Conservation (phyloP, 768 basidiomycete genomes). For the Asterophora lycoperdoides region DNA sequence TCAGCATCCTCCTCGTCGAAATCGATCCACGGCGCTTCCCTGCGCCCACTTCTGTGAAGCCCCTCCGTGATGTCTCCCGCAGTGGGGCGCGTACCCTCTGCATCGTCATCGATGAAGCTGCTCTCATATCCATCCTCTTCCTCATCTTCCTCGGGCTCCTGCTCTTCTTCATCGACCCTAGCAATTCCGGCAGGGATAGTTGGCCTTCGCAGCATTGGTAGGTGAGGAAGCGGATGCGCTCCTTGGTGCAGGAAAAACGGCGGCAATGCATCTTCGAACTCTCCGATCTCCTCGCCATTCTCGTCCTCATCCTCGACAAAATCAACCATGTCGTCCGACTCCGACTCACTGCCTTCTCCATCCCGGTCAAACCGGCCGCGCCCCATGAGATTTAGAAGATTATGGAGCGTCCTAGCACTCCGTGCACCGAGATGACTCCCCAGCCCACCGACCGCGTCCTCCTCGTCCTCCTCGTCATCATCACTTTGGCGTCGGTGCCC, state of each 20-base stretch:
- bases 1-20: constrained; percentile 6
- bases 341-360: not conserved
- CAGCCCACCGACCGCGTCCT: no score
- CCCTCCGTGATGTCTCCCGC: not conserved
- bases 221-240: no score
- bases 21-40: not conserved
- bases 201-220: no score
- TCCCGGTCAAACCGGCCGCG: not conserved
- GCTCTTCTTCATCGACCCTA: constrained; percentile 13
- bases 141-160: constrained; percentile 16
- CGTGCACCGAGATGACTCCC: constrained; percentile 23
- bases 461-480: constrained; percentile 37
- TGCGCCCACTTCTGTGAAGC: not conserved
- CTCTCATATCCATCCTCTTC: constrained; percentile 43
- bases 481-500: constrained; percentile 43
- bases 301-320: constrained; percentile 3
- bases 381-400: constrained; percentile 6
- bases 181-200: not conserved
- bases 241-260: no score
- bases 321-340: not conserved
- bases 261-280: not conserved
- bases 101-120: constrained; percentile 54
- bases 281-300: not conserved
- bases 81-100: constrained; percentile 16
- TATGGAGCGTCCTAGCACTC: not conserved